These are phyloP conservation scores for Malus hybrid DNA, from an alignment of 331 rosid species.

Conservation along the genomic window DNA sequence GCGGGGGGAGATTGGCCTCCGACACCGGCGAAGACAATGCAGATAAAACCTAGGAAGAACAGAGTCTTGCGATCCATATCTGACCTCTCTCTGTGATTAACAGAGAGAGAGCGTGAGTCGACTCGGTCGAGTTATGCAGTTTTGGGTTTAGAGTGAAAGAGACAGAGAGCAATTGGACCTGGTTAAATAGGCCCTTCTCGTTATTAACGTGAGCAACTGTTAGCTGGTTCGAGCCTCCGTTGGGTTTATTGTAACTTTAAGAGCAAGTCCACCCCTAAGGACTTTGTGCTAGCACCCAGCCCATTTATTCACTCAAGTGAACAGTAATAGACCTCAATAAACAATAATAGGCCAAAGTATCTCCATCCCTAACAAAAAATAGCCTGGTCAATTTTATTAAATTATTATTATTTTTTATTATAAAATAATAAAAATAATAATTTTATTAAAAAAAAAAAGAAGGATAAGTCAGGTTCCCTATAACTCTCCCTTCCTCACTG, in stretches of 20 bases:
- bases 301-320: too few species aligned
- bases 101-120: background rate
- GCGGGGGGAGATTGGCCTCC: conserved; percentile 73
- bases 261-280: too few species aligned
- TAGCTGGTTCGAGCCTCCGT: background rate
- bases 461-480: too few species aligned
- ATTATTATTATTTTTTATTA: too few species aligned
- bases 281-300: too few species aligned
- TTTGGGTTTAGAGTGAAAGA: background rate
- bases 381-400: too few species aligned
- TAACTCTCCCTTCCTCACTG: conserved; percentile 2
- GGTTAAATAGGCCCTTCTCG: conserved; percentile 27
- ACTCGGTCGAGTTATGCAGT: background rate
- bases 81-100: background rate
- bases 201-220: background rate
- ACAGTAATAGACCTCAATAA: too few species aligned
- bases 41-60: conserved; percentile 39
- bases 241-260: background rate
- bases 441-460: too few species aligned
- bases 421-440: too few species aligned
- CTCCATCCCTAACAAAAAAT: too few species aligned
- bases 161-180: background rate
- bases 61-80: conserved; percentile 22
- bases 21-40: conserved; percentile 42
- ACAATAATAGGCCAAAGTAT: too few species aligned